Conservation (phyloP, 2,329 filamentous ascomycete species). For the Aspergillus pseudoterreus region DNA sequence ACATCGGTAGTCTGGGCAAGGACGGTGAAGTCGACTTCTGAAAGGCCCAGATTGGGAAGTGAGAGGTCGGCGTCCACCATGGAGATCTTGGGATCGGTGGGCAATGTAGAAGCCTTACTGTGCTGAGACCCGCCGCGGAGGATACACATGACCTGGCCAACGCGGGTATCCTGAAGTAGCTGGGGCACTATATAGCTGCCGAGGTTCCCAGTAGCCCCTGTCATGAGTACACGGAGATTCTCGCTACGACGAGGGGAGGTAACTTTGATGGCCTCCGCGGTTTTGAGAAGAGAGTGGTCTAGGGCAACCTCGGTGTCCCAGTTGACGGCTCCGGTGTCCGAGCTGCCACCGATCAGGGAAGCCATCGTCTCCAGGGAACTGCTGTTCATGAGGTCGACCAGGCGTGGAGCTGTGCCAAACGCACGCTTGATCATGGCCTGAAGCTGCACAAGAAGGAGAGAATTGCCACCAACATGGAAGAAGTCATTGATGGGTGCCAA, state of each 20-base stretch:
- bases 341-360: conserved; percentile 19
- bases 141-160: conserved; percentile 43
- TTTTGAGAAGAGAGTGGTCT: too few species aligned
- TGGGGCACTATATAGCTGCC: conserved; percentile 35
- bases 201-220: conserved; percentile 36
- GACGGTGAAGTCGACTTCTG: neutral
- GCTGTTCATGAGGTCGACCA: conserved; percentile 36
- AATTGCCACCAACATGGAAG: conserved; percentile 27
- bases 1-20: neutral
- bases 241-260: neutral
- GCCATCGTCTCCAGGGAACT: conserved; percentile 43
- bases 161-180: conserved; percentile 28
- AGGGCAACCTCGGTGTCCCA: conserved; percentile 38
- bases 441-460: conserved; percentile 29
- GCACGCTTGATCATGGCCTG: conserved; percentile 30
- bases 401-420: conserved; percentile 28
- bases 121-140: neutral
- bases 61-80: conserved; percentile 2
- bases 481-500: conserved; percentile 11
- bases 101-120: conserved; percentile 26
- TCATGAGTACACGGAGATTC: conserved; percentile 15
- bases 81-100: conserved; percentile 24
- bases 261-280: too few species aligned
- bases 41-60: conserved; percentile 1
- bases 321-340: conserved; percentile 24